Conservation (phyloP, 495 filamentous ascomycete genomes). For the Penicillium lagena region DNA sequence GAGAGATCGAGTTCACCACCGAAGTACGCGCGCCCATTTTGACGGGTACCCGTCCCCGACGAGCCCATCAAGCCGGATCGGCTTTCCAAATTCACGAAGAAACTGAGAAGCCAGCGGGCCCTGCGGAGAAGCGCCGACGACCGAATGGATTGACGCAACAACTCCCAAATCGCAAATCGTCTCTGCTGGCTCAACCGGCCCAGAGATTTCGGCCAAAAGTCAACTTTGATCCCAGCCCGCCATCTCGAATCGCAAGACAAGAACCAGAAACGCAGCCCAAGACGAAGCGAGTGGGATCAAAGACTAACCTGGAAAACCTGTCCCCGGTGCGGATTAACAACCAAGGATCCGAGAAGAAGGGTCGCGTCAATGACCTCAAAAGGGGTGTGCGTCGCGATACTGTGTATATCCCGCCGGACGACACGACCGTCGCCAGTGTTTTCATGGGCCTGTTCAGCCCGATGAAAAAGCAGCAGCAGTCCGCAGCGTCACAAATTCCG, state of each 20-base stretch:
- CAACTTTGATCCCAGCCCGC: constrained; percentile 17
- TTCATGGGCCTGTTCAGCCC: constrained; percentile 39
- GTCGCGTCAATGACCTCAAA: constrained; percentile 12
- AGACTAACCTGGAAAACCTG: constrained; percentile 7
- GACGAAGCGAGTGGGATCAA: neutral
- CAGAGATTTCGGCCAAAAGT: constrained; percentile 34
- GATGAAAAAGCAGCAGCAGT: constrained; percentile 12
- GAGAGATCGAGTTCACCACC: constrained; percentile 31
- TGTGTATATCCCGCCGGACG: constrained; percentile 36
- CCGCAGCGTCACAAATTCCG: neutral
- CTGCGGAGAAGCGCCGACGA: constrained; percentile 9
- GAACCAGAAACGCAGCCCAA: constrained; percentile 3
- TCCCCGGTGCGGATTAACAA: constrained; percentile 11
- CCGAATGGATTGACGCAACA: constrained; percentile 3
- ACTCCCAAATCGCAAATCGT: constrained; percentile 20
- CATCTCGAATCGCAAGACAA: constrained; percentile 4
- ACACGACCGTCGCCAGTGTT: constrained; percentile 31
- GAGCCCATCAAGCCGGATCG: constrained; percentile 16
- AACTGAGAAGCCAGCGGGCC: constrained; percentile 5
- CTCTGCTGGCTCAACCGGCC: constrained; percentile 35
- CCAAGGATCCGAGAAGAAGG: neutral
- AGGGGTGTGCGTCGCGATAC: constrained; percentile 29
- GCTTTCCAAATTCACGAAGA: constrained; percentile 33
- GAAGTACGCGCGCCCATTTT: constrained; percentile 24
- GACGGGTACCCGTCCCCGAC: constrained; percentile 24